Evolutionary conservation across 495 filamentous ascomycete species (phyloP), one percentile per base, ranked within the genome.

Genomic region (Xylaria sp.): DNA sequence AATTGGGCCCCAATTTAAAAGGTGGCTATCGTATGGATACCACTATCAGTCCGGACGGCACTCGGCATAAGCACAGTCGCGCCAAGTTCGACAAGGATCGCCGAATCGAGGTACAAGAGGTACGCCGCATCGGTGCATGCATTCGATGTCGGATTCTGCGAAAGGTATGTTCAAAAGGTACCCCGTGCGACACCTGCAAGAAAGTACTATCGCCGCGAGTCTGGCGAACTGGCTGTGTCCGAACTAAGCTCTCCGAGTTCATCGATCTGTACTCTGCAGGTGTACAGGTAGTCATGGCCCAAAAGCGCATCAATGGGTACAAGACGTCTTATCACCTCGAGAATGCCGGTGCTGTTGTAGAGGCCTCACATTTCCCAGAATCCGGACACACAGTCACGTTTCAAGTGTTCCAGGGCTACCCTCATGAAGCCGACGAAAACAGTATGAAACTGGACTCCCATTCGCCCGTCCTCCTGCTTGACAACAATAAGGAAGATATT

Each of bases 61-160:
- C 75, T 43, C 82, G 80, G 44, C 78, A 81, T 0, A 80, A 80
- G 9, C 80, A 85, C 59, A 80, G 79, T 6, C 88, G 93, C 19
- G 89, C 91, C 0, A 84, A 89, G 41, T 97, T 96, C 76, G 86
- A 88, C 50, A 85, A 89, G 8, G 82, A 81, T 4, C 82, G 93
- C 65, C 87, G 93, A 61, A 90, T 90, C 75, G 91, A 97, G 77
- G 93, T 97, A 4, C 91, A 93, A 74, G 90, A 91, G 74, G 89
- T 96, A 37, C 87, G 93, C 33, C 93, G 93, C 75, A 85, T 88
- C 33, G 93, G 93, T 26, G 93, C 93, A 17, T 97, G 93, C 74
- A 93, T 95, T 66, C 88, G 93, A 57, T 97, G 93, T 80, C 88
- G 92, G 3, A 94, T 97, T 83, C 82, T 97, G 14, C 92, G 93